phyloP scores from a whole-genome alignment of 2,329 filamentous ascomycete genomes.

The Daldinia eschscholtzii region DNA sequence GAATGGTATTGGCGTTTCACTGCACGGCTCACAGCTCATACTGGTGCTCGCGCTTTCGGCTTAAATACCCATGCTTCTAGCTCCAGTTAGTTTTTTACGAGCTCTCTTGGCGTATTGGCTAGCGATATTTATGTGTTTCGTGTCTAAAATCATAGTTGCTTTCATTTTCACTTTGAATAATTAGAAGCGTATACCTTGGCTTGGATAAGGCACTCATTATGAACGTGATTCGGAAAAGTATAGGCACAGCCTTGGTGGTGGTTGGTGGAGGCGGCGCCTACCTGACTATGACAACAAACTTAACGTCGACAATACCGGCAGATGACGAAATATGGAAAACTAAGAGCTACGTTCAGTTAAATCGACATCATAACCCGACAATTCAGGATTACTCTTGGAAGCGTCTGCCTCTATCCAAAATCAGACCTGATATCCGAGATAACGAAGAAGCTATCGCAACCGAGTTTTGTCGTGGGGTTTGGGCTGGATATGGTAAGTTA shows the following conservation, averaged over 20 bases:
- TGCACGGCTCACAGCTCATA: conserved; percentile 14
- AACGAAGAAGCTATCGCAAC: conserved; percentile 34
- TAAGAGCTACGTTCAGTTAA: conserved; percentile 27
- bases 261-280: conserved; percentile 19
- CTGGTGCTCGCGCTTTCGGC: conserved; percentile 15
- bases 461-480: conserved; percentile 39
- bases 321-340: conserved; percentile 36
- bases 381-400: conserved; percentile 39
- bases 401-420: conserved; percentile 34
- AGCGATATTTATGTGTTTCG: background rate
- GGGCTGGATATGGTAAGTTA: conserved; percentile 41
- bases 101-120: background rate
- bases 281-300: conserved; percentile 30
- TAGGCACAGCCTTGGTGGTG: conserved; percentile 14
- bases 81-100: conserved; percentile 15
- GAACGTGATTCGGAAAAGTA: conserved; percentile 29
- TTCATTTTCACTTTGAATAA: background rate
- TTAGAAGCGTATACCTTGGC: background rate
- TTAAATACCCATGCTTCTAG: conserved; percentile 14
- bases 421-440: conserved; percentile 39
- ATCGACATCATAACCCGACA: conserved; percentile 32
- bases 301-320: conserved; percentile 30
- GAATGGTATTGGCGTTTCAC: conserved; percentile 6
- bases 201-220: conserved; percentile 6
- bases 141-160: background rate